Conservation (phyloP, 495 filamentous ascomycete genomes). For the Aspergillus bertholletiae region DNA sequence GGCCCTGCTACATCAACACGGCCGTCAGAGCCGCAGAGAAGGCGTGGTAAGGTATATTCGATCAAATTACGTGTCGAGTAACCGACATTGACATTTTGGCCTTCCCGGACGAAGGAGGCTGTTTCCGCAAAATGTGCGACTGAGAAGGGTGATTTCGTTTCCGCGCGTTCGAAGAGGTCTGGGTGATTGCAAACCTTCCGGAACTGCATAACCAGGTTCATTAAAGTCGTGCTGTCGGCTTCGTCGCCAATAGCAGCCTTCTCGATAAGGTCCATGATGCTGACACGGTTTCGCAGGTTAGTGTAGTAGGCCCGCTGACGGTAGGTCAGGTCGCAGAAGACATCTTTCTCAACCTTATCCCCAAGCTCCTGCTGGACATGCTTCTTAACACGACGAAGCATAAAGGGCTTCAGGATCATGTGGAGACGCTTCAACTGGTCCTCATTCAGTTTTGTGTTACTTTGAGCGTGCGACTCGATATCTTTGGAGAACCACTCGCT, state of each 20-base stretch:
- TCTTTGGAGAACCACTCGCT: constrained; percentile 99
- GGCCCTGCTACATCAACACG: constrained; percentile 72
- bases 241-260: constrained; percentile 95
- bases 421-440: constrained; percentile 94
- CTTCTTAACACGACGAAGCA: constrained; percentile 98
- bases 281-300: constrained; percentile 91
- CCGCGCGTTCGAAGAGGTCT: constrained; percentile 92
- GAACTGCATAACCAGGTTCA: constrained; percentile 99
- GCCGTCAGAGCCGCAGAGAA: constrained; percentile 73
- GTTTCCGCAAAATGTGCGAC: constrained; percentile 86
- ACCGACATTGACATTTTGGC: constrained; percentile 68
- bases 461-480: constrained; percentile 97
- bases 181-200: constrained; percentile 99
- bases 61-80: constrained; percentile 89
- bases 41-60: constrained; percentile 73
- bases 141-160: constrained; percentile 82
- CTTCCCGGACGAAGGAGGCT: constrained; percentile 89
- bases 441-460: constrained; percentile 97
- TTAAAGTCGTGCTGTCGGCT: constrained; percentile 88
- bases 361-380: constrained; percentile 98
- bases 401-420: constrained; percentile 99
- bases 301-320: constrained; percentile 93
- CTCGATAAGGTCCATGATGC: constrained; percentile 97
- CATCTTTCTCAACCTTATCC: constrained; percentile 95
- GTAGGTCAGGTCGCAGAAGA: constrained; percentile 96